phyloP scores from a whole-genome alignment of 441 rosid genomes.

The Eutrema salsugineum region DNA sequence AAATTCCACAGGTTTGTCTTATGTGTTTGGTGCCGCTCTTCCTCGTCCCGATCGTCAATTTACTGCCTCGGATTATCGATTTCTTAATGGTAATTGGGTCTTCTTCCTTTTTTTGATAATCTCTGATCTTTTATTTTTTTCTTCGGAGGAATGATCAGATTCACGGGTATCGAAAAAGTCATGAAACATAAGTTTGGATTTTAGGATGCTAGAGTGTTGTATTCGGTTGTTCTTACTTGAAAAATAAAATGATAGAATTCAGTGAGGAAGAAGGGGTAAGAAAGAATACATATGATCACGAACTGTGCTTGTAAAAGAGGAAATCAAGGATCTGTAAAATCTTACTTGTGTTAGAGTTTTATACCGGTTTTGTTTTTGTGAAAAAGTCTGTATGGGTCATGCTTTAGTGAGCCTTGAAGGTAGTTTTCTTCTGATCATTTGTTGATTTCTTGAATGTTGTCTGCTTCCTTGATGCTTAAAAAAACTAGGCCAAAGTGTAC shows the following conservation, averaged over 20 bases:
- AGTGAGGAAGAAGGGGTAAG: neutral
- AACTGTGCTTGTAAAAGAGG: neutral
- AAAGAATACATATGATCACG: neutral
- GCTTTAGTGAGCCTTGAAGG: neutral
- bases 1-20: conserved; percentile 61
- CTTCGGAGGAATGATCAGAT: neutral
- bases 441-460: neutral
- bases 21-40: conserved; percentile 85
- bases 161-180: neutral
- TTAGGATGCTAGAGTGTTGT: conserved; percentile 1
- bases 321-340: neutral
- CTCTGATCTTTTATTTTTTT: neutral
- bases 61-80: conserved; percentile 66
- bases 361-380: neutral
- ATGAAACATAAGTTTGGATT: neutral
- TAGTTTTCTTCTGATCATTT: neutral
- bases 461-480: neutral
- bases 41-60: conserved; percentile 76
- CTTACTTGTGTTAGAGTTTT: neutral
- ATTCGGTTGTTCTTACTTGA: neutral
- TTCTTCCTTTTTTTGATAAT: neutral
- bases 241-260: neutral
- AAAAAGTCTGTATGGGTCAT: neutral
- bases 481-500: conserved; percentile 52
- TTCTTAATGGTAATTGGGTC: conserved; percentile 49